phyloP scores from a whole-genome alignment of 1,284 basidiomycete genomes.

The Rhodotorula sp. region DNA sequence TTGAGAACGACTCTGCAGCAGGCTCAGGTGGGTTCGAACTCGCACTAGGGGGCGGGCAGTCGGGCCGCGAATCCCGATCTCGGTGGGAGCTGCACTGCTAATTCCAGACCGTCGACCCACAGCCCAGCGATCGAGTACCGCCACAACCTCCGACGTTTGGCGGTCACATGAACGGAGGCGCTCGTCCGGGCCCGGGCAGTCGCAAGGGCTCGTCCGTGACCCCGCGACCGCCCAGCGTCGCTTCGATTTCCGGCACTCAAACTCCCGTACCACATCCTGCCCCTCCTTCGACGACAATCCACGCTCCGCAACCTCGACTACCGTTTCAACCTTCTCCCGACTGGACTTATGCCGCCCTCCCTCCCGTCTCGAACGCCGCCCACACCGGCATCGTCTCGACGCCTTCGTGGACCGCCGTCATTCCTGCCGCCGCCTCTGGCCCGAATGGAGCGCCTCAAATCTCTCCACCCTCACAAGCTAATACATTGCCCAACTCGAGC shows the following conservation, averaged over 20 bases:
- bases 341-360: constrained; percentile 13
- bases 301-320: constrained; percentile 19
- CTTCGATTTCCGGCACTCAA: background rate
- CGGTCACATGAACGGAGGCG: background rate
- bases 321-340: constrained; percentile 19
- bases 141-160: constrained; percentile 13
- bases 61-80: too few relatives aligned
- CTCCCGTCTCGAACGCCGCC: constrained; percentile 2
- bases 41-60: too few relatives aligned
- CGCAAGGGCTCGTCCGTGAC: background rate
- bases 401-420: constrained; percentile 26
- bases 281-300: background rate
- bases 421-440: background rate
- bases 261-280: constrained; percentile 3
- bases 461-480: too few relatives aligned
- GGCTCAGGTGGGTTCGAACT: constrained; percentile 11
- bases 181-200: background rate
- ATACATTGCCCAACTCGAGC: too few relatives aligned
- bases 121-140: constrained; percentile 3
- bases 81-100: background rate
- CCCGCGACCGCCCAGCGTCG: background rate
- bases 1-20: constrained; percentile 23
- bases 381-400: constrained; percentile 32
- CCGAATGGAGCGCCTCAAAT: background rate
- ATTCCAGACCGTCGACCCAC: background rate